Evolutionary conservation across 352 stramenopile genomes (phyloP).

Genomic region (Phytophthora fragariae): DNA sequence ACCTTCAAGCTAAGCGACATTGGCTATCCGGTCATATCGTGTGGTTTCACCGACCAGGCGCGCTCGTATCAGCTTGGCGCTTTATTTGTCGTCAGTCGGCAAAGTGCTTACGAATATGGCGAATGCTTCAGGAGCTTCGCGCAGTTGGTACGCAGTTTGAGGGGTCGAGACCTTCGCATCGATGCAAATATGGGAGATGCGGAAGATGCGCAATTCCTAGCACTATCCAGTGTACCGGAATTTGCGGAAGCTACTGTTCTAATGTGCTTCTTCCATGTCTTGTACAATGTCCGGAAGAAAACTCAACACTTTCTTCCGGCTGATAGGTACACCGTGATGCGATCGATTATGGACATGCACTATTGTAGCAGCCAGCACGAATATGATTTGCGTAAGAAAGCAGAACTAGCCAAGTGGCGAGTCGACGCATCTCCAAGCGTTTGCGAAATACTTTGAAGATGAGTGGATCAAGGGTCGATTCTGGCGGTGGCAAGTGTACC

Average conservation of each 20-base stretch:
- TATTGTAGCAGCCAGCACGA: not conserved
- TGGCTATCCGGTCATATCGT: not conserved
- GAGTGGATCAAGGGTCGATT: conserved; percentile 5
- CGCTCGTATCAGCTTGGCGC: not conserved
- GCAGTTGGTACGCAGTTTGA: too few relatives aligned
- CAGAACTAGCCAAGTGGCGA: not conserved
- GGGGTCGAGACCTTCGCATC: not conserved
- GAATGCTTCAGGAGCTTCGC: too few relatives aligned
- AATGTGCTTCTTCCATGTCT: conserved; percentile 20
- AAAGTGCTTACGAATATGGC: not conserved
- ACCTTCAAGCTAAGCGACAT: not conserved
- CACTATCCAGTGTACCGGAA: not conserved
- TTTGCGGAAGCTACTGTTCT: too few relatives aligned
- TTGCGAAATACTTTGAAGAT: conserved; percentile 5
- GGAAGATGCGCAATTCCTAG: not conserved
- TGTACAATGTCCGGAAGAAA: conserved; percentile 17
- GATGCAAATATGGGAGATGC: not conserved
- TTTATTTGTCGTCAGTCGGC: not conserved
- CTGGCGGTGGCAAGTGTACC: conserved; percentile 17
- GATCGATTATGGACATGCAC: not conserved
- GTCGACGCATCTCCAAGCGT: not conserved
- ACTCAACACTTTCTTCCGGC: not conserved
- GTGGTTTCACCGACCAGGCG: not conserved
- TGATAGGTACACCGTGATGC: not conserved
- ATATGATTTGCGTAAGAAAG: not conserved